Conservation (phyloP, 1,284 basidiomycete genomes). For the Sanghuangporus weigelae region DNA sequence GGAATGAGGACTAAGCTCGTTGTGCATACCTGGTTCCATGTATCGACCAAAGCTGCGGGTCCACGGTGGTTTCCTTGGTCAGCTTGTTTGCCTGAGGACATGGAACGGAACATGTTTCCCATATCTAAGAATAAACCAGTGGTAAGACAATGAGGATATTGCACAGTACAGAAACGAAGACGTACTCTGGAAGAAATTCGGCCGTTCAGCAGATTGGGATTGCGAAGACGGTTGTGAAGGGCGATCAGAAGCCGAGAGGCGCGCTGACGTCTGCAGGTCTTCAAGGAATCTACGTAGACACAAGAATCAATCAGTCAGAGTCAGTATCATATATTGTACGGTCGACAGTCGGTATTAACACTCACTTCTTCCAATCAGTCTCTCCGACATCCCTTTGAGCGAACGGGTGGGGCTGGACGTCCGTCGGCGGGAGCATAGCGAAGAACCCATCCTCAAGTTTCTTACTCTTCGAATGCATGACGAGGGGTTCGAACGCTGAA, state of each 20-base stretch:
- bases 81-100: slow-evolving; percentile 5
- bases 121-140: not conserved
- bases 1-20: not conserved
- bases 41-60: slow-evolving; percentile 12
- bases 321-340: not conserved
- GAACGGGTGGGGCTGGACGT: slow-evolving; percentile 16
- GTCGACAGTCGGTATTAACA: not conserved
- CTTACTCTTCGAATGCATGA: slow-evolving; percentile 10
- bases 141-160: too few relatives aligned
- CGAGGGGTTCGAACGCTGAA: slow-evolving; percentile 6
- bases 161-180: too few relatives aligned
- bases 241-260: not conserved
- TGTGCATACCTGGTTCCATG: slow-evolving; percentile 13
- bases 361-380: slow-evolving; percentile 14
- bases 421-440: slow-evolving; percentile 12
- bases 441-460: slow-evolving; percentile 13
- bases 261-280: slow-evolving; percentile 6
- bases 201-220: not conserved
- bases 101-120: not conserved
- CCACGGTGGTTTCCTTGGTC: not conserved
- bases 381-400: not conserved
- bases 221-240: too few relatives aligned
- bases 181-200: slow-evolving; percentile 3
- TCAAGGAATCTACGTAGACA: slow-evolving; percentile 3
- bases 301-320: not conserved